Evolutionary conservation across 805 yeast species (phyloP), one percentile per base, ranked within the genome.

Genomic region (Kluyveromyces lactis): DNA sequence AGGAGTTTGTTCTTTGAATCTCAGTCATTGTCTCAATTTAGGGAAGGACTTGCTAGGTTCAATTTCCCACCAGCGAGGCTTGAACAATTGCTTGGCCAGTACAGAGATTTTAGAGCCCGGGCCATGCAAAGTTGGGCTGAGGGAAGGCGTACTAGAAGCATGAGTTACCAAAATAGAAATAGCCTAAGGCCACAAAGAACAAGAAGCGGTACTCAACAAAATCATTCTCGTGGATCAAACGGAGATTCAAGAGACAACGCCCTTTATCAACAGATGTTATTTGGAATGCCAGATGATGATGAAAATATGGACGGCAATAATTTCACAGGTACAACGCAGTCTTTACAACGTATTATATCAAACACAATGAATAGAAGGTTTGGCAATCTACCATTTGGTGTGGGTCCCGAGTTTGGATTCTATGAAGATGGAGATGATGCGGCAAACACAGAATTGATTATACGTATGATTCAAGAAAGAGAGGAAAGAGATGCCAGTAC

Each of bases 381-480:
- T 26, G 30, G 37, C 9, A 17, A 26, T 15, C 21, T 34, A 12
- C 37, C 37, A 12, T 34, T 34, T n/a, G 37, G 30, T 21, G 23
- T 12, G 18, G 30, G 37, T 12, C 18, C 30, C 11, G 37, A 34
- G 5, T 34, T 17, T 26, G 37, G 30, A 26, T 15, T 24, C 29
- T 41, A 44, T 7, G 46, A 39, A n/a, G 42, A 42, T 19, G 50
- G 47, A 5, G 33, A 29, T 12, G 47, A 38, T 11, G 36, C 39
- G 13, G 31, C 31, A 4, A 37, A 41, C 26, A 60, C 62, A 6
- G 59, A 55, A 41, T 46, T 48, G 36, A 53, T 58, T 24, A 52
- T 60, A n/a, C 48, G 49, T 26, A 50, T 57, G 51, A 58, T 60
- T 33, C 60, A 60, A 44, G 55, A 50, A 24, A 46, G 62, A 17